Conservation (phyloP, 257 asterid species). For the Fraxinus americana region DNA sequence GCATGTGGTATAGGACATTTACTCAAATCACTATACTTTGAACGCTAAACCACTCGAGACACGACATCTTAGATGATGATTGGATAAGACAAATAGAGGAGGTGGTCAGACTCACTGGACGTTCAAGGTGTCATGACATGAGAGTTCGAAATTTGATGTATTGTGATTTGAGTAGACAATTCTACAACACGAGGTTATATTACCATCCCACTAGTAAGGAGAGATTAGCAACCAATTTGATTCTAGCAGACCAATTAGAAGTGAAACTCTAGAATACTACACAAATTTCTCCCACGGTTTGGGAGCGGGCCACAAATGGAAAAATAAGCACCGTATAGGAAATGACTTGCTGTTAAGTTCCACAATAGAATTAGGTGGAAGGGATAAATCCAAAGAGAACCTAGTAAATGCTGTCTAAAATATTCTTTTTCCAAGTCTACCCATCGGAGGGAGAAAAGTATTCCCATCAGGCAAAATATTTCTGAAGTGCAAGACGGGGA, state of each 20-base stretch:
- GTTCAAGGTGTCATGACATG: too few relatives aligned
- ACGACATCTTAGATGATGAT: too few relatives aligned
- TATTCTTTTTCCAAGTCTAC: slow-evolving; percentile 25
- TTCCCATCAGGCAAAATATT: neutral
- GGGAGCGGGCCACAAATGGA: slow-evolving; percentile 4
- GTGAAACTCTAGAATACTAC: slow-evolving; percentile 23
- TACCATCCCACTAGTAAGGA: too few relatives aligned
- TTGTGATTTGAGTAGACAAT: too few relatives aligned
- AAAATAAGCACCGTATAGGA: neutral
- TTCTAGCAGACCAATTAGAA: slow-evolving; percentile 18
- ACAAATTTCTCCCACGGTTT: slow-evolving; percentile 20
- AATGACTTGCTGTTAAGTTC: neutral
- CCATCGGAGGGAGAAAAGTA: slow-evolving; percentile 30
- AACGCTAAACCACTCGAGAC: too few relatives aligned
- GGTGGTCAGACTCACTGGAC: too few relatives aligned
- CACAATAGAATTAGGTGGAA: neutral
- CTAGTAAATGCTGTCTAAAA: slow-evolving; percentile 10
- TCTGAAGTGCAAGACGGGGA: neutral
- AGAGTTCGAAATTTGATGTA: too few relatives aligned
- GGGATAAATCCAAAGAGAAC: slow-evolving; percentile 4
- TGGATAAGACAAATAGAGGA: too few relatives aligned
- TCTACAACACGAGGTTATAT: too few relatives aligned
- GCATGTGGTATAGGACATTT: too few relatives aligned
- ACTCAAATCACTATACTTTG: too few relatives aligned
- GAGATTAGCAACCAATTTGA: slow-evolving; percentile 20